Conservation (phyloP, 805 yeast species). For the Starmerella floricola region DNA sequence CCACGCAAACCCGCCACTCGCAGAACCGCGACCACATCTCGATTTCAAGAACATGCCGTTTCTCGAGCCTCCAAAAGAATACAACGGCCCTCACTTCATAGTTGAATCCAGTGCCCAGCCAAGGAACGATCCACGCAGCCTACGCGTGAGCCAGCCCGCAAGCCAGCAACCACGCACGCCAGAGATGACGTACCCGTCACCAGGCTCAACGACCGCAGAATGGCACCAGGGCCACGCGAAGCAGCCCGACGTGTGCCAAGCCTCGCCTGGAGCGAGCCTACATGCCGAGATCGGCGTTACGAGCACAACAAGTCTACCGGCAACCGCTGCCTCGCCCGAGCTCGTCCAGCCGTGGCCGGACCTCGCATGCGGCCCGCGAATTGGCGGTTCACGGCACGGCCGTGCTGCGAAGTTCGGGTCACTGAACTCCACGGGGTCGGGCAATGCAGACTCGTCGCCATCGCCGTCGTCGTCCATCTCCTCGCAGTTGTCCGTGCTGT, state of each 20-base stretch:
- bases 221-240: slow-evolving; percentile 9
- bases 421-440: too few relatives aligned
- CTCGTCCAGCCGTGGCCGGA: not conserved
- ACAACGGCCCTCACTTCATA: too few relatives aligned
- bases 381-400: too few relatives aligned
- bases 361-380: too few relatives aligned
- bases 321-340: not conserved
- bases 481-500: slow-evolving; percentile 13
- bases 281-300: not conserved
- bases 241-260: slow-evolving; percentile 1
- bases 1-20: not conserved
- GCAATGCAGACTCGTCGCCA: too few relatives aligned
- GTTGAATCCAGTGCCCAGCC: too few relatives aligned
- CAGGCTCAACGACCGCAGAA: not conserved
- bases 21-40: not conserved
- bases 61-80: slow-evolving; percentile 6
- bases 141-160: too few relatives aligned
- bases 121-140: too few relatives aligned
- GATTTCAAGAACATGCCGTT: slow-evolving; percentile 16
- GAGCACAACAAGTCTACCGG: not conserved
- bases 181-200: not conserved
- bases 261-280: slow-evolving; percentile 1
- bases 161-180: not conserved
- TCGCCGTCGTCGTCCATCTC: too few relatives aligned
- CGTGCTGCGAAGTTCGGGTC: too few relatives aligned